A percentile compares a stretch with the other conserved stretches of the same genome.
These are phyloP conservation scores for Xylariaceae sp. DNA, from an alignment of 2,329 filamentous ascomycete genomes.

Conservation along the genomic window DNA sequence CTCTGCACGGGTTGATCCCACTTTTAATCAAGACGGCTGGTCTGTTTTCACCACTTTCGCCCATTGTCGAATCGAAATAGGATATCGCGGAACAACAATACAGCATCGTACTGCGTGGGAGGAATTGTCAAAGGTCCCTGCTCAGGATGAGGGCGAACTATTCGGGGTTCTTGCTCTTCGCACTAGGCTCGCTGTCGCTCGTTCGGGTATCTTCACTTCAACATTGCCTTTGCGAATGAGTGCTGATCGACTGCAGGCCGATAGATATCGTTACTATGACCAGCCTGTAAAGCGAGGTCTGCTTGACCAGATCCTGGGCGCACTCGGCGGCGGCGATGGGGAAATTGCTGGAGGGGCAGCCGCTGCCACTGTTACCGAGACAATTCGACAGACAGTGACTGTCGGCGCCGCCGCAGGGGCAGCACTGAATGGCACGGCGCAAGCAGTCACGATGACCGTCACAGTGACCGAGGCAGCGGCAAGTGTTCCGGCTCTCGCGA, in stretches of 20 bases:
- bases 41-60: constrained; percentile 14
- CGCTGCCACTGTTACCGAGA: constrained; percentile 27
- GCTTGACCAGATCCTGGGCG: constrained; percentile 18
- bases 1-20: constrained; percentile 17
- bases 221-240: background rate
- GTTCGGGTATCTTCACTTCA: constrained; percentile 17
- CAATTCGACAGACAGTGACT: constrained; percentile 31
- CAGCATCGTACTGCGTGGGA: constrained; percentile 4
- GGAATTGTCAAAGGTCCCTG: constrained; percentile 8
- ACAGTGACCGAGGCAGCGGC: constrained; percentile 15
- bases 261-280: constrained; percentile 12
- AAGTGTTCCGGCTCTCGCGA: constrained; percentile 12
- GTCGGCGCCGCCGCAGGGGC: constrained; percentile 22
- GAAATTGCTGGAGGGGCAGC: constrained; percentile 8
- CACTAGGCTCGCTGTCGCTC: constrained; percentile 18
- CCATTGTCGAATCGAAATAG: background rate
- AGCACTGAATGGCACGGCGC: constrained; percentile 25
- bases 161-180: constrained; percentile 11
- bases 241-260: constrained; percentile 2
- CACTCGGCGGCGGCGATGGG: constrained; percentile 4
- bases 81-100: background rate
- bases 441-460: constrained; percentile 18
- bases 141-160: constrained; percentile 16
- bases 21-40: constrained; percentile 22
- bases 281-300: constrained; percentile 21